Conservation (phyloP, 2,329 filamentous ascomycete genomes). For the Metarhizium humberi region DNA sequence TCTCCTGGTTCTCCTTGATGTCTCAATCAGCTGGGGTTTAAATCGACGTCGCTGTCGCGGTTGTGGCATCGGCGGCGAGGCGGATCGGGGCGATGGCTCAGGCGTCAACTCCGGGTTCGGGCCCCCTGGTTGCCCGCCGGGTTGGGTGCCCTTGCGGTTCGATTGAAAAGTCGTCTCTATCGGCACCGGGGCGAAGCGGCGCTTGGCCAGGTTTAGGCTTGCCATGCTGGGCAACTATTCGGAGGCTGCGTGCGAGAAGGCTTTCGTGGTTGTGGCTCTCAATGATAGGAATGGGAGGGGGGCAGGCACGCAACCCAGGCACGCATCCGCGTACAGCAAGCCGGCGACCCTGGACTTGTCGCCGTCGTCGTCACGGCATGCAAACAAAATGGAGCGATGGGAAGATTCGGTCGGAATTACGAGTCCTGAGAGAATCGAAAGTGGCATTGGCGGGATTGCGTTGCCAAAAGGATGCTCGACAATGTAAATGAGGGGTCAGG, state of each 20-base stretch:
- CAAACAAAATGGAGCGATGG: background rate
- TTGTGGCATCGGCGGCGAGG: conserved; percentile 31
- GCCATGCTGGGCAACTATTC: conserved; percentile 21
- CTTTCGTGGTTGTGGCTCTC: background rate
- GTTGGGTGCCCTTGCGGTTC: conserved; percentile 28
- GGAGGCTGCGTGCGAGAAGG: background rate
- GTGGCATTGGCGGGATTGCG: background rate
- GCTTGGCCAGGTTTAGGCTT: conserved; percentile 32
- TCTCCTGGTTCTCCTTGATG: conserved; percentile 61
- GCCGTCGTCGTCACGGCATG: background rate
- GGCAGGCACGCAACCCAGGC: background rate
- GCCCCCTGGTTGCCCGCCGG: conserved; percentile 19
- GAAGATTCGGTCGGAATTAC: background rate
- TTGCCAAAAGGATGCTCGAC: background rate
- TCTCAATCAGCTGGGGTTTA: conserved; percentile 73
- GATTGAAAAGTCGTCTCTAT: conserved; percentile 63
- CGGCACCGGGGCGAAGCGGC: conserved; percentile 59
- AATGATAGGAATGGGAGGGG: background rate
- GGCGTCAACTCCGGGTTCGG: conserved; percentile 50
- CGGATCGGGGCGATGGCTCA: conserved; percentile 41
- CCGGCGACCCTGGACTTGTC: background rate
- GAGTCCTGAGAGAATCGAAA: background rate
- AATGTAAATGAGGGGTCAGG: background rate
- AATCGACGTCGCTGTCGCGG: conserved; percentile 45
- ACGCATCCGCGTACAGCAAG: conserved; percentile 1